A percentile compares a stretch with the other conserved stretches of the same genome.
These are phyloP conservation scores for Globisporangium abappressorium DNA, from an alignment of 352 stramenopile genomes.

Conservation along the genomic window DNA sequence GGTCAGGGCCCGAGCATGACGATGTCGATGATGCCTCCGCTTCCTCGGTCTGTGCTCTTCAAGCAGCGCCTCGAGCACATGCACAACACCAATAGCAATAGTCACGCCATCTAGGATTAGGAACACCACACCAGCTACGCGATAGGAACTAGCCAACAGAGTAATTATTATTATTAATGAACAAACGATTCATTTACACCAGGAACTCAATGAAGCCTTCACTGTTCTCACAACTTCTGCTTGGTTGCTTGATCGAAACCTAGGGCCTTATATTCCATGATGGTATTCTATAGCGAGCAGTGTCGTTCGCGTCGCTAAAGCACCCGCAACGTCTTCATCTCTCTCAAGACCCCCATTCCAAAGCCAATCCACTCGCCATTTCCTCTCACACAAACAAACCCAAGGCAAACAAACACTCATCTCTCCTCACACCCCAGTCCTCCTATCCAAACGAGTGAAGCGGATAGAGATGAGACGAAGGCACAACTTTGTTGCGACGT, in stretches of 20 bases:
- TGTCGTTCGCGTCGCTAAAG: too few species aligned
- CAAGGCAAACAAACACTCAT: neutral
- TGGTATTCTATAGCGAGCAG: neutral
- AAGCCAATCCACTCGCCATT: neutral
- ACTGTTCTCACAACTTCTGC: neutral
- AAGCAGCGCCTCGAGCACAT: conserved; percentile 18
- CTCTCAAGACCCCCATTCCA: neutral
- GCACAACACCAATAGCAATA: conserved; percentile 2
- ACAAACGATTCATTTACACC: neutral
- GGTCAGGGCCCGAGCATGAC: neutral
- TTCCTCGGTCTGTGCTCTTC: conserved; percentile 16
- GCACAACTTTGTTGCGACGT: neutral
- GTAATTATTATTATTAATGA: conserved; percentile 3
- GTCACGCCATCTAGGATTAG: neutral
- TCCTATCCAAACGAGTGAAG: neutral
- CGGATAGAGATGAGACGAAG: neutral
- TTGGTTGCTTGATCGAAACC: neutral
- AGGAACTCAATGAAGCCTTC: neutral
- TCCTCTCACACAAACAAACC: neutral
- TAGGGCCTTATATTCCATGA: neutral
- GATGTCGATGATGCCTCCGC: neutral
- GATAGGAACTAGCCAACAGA: neutral
- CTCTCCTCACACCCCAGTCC: neutral
- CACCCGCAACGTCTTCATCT: too few species aligned
- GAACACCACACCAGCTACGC: neutral